phyloP scores from a whole-genome alignment of 345 rosid species.

The Eucalyptus coolabah region DNA sequence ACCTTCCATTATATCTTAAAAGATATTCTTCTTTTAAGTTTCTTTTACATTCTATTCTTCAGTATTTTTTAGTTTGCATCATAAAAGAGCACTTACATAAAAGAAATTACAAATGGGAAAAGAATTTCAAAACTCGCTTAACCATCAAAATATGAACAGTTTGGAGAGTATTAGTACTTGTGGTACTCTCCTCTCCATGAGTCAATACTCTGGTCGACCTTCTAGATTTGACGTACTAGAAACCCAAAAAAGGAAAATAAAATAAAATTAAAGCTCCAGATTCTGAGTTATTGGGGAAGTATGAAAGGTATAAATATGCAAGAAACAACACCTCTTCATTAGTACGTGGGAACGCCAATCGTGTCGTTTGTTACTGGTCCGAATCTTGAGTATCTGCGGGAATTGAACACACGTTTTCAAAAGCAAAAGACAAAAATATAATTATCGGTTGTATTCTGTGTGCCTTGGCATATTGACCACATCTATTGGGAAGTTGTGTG shows the following conservation, averaged over 20 bases:
- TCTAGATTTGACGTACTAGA: neutral
- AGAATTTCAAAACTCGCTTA: neutral
- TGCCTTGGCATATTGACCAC: neutral
- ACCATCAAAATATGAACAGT: neutral
- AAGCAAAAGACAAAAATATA: neutral
- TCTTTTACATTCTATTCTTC: neutral
- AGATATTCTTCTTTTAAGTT: neutral
- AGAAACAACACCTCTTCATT: neutral
- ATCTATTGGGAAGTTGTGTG: neutral
- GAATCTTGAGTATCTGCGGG: neutral
- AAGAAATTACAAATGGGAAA: neutral
- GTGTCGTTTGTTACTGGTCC: neutral
- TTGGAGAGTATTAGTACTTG: neutral
- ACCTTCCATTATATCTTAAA: neutral
- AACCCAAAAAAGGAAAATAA: neutral
- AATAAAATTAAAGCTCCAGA: neutral
- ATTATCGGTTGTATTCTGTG: neutral
- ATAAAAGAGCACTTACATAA: neutral
- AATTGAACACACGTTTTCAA: neutral
- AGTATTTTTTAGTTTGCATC: neutral
- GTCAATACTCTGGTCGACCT: neutral
- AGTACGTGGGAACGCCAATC: neutral
- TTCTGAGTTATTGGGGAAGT: neutral
- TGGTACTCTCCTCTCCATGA: neutral
- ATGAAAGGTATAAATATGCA: neutral